Conservation (phyloP, 768 basidiomycete species). For the Hericium erinaceus region DNA sequence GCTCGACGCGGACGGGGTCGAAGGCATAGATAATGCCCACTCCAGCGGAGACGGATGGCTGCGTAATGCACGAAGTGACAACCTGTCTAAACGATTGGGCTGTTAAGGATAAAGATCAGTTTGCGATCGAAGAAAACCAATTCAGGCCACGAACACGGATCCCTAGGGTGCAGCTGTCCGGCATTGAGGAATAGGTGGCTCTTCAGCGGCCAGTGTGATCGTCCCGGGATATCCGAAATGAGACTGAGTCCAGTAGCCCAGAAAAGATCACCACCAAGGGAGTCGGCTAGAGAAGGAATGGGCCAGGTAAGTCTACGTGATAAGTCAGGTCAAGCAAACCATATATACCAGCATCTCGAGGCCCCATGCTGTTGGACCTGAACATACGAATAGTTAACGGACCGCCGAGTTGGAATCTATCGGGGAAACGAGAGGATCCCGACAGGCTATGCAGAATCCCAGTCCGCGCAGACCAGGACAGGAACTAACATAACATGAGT, state of each 20-base stretch:
- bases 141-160: constrained; percentile 36
- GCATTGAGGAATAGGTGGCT: constrained; percentile 75
- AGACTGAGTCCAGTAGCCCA: constrained; percentile 73
- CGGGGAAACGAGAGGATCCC: constrained; percentile 52
- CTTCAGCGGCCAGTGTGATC: constrained; percentile 80
- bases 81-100: constrained; percentile 31
- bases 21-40: constrained; percentile 78
- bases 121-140: background rate
- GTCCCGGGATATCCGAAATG: constrained; percentile 62
- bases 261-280: constrained; percentile 73
- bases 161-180: constrained; percentile 58
- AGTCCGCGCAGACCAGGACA: constrained; percentile 63
- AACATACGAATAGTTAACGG: constrained; percentile 80
- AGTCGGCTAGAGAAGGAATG: constrained; percentile 50
- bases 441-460: constrained; percentile 63
- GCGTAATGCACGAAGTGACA: constrained; percentile 30
- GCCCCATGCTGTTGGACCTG: constrained; percentile 66
- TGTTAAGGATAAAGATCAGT: constrained; percentile 13
- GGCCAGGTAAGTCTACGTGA: background rate
- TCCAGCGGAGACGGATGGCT: constrained; percentile 72
- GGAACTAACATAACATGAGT: constrained; percentile 35
- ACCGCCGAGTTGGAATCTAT: constrained; percentile 91
- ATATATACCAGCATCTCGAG: constrained; percentile 57
- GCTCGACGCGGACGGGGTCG: constrained; percentile 76
- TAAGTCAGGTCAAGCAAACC: background rate